Evolutionary conservation across 176 grass and related monocot genomes (phyloP), one percentile per base, ranked within the genome.

Genomic region (Luzula sylvatica): DNA sequence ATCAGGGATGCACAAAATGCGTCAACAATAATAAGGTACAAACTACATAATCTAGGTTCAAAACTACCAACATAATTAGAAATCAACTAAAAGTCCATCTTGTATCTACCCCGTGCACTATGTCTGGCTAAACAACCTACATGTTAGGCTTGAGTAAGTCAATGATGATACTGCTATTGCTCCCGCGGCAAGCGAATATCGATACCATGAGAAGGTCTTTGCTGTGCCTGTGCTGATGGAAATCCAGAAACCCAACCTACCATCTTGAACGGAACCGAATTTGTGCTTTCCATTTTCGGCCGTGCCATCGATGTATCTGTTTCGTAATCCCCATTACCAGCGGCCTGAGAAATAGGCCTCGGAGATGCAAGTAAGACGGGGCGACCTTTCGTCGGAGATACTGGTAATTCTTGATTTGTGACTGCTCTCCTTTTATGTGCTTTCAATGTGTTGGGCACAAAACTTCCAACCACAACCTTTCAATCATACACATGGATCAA

Each of bases 381-480:
- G 11, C 74, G 61, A 7, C 49, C 55, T 32, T 64, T 15, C 20
- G 29, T 8, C 3, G 24, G 23, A 0, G 68, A 15, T 14, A 42
- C 42, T 0, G 73, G 58, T 3, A 13, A 16, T 0, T 25, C 58
- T 0, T 72, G 67, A 45, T 30, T 2, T 18, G 54, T 9, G 42
- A 61, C 52, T 22, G 54, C 60, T 50, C 86, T 85, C 50, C 77
- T 82, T 70, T 89, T 87, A 43, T 86, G 84, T 73, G 87, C 81
- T 65, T 86, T 96, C 56, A 79, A 19, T 20, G 71, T 82, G 73
- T 96, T 89, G 12, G 92, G 78, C 23, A 88, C 68, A 72, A 96
- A 96, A 52, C 92, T 96, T 14, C 92, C 85, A 0, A 86, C 92
- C 20, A 96, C 72, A 50, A 89, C 85, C 92, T 96, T 73, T 15